phyloP scores from a whole-genome alignment of 2,329 filamentous ascomycete species.

The Phialocephala sp. region DNA sequence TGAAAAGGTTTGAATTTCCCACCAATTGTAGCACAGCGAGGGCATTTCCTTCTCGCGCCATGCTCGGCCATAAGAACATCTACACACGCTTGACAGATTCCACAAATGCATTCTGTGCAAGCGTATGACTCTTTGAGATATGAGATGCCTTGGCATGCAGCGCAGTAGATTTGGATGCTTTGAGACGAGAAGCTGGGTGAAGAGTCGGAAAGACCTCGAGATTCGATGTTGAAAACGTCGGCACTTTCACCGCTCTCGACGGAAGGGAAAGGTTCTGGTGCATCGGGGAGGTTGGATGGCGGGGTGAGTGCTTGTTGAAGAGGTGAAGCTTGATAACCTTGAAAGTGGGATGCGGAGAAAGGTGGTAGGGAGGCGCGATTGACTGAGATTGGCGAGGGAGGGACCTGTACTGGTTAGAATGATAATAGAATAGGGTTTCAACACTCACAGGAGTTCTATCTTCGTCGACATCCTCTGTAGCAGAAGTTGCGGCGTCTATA shows the following conservation, averaged over 20 bases:
- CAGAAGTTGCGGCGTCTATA: slow-evolving; percentile 91
- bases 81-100: slow-evolving; percentile 87
- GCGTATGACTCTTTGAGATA: slow-evolving; percentile 85
- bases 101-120: slow-evolving; percentile 95
- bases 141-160: slow-evolving; percentile 80
- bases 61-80: slow-evolving; percentile 79
- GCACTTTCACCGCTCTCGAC: slow-evolving; percentile 80
- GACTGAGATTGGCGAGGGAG: slow-evolving; percentile 68
- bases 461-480: slow-evolving; percentile 88
- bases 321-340: slow-evolving; percentile 84
- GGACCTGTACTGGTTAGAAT: slow-evolving; percentile 53
- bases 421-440: slow-evolving; percentile 9
- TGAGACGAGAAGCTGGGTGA: slow-evolving; percentile 77
- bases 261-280: slow-evolving; percentile 82
- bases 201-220: slow-evolving; percentile 68
- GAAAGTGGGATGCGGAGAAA: slow-evolving; percentile 63
- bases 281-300: slow-evolving; percentile 69
- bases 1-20: slow-evolving; percentile 85
- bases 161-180: slow-evolving; percentile 88
- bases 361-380: slow-evolving; percentile 67
- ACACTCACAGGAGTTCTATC: slow-evolving; percentile 85
- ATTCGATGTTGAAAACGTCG: slow-evolving; percentile 74
- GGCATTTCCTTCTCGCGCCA: slow-evolving; percentile 77
- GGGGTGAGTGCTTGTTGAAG: slow-evolving; percentile 90
- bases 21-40: slow-evolving; percentile 78